Evolutionary conservation across 768 basidiomycete species (phyloP).

Genomic region (Sistotremastrum suecicum): DNA sequence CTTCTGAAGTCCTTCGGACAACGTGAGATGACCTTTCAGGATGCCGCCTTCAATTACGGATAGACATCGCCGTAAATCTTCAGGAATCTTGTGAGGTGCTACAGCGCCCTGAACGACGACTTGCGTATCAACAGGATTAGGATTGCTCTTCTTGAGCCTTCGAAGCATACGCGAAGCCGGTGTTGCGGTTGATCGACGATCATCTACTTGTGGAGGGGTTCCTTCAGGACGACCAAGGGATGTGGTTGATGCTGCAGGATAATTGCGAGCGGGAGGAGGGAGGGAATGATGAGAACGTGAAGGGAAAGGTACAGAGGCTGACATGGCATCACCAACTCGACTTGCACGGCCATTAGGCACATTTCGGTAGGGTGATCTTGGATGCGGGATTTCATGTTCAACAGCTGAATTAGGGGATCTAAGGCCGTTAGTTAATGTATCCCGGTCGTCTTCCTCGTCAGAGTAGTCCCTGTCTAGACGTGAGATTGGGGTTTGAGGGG

Average conservation of each 20-base stretch:
- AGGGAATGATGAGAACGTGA: conserved; percentile 70
- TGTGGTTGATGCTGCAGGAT: conserved; percentile 49
- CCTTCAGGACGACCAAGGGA: conserved; percentile 50
- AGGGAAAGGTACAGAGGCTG: conserved; percentile 53
- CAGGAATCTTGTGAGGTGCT: conserved; percentile 70
- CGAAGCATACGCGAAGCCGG: conserved; percentile 35
- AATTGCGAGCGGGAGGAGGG: conserved; percentile 44
- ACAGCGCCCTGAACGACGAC: conserved; percentile 37
- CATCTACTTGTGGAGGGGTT: conserved; percentile 18
- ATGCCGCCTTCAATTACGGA: conserved; percentile 81
- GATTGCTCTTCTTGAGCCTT: conserved; percentile 54
- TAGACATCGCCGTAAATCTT: conserved; percentile 73
- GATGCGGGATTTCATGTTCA: conserved; percentile 46
- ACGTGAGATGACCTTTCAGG: conserved; percentile 74
- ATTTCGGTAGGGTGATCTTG: conserved; percentile 61
- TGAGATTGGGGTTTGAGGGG: conserved; percentile 21
- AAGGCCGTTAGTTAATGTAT: conserved; percentile 11
- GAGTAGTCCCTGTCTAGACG: conserved; percentile 45
- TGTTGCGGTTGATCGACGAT: conserved; percentile 18
- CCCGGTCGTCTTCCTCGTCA: conserved; percentile 46
- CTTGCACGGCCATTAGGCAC: conserved; percentile 17
- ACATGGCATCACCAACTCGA: conserved; percentile 26
- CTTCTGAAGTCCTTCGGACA: conserved; percentile 75
- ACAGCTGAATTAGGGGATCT: conserved; percentile 7
- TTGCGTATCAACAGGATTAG: conserved; percentile 25